These are phyloP conservation scores for Tolypocladium tropicale DNA, from an alignment of 2,329 filamentous ascomycete species.

Conservation along the genomic window DNA sequence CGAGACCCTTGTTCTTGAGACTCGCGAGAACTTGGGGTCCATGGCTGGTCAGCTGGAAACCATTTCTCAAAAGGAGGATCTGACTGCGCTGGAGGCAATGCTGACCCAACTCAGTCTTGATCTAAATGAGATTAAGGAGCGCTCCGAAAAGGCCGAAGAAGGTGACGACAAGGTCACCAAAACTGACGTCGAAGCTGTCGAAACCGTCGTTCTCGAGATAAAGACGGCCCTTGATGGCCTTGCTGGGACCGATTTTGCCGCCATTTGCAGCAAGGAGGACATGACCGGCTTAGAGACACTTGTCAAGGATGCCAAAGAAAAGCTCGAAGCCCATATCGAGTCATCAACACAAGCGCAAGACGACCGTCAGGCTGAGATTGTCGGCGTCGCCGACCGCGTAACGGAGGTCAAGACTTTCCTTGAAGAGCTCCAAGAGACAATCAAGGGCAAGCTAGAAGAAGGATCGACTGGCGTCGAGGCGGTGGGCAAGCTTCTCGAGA, in stretches of 20 bases:
- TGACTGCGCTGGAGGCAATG: conserved; percentile 66
- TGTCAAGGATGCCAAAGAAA: conserved; percentile 63
- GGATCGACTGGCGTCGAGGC: conserved; percentile 63
- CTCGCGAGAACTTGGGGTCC: conserved; percentile 60
- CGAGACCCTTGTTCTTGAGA: conserved; percentile 58
- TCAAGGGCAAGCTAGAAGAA: conserved; percentile 68
- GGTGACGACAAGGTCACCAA: conserved; percentile 63
- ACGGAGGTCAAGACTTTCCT: conserved; percentile 68
- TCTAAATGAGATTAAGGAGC: conserved; percentile 64
- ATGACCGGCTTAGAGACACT: conserved; percentile 52
- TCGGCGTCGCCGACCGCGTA: conserved; percentile 67
- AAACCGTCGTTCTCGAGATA: conserved; percentile 73
- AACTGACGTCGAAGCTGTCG: conserved; percentile 71
- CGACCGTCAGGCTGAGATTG: conserved; percentile 74
- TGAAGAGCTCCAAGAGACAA: conserved; percentile 65
- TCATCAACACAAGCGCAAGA: conserved; percentile 71
- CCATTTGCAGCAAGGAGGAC: conserved; percentile 67
- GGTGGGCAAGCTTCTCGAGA: conserved; percentile 59
- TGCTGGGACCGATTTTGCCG: conserved; percentile 57
- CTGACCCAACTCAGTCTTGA: conserved; percentile 66
- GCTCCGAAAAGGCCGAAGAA: conserved; percentile 41
- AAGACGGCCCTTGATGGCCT: conserved; percentile 70
- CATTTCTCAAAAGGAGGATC: conserved; percentile 66
- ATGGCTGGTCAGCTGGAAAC: conserved; percentile 59
- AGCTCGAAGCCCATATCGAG: conserved; percentile 56